phyloP scores from a whole-genome alignment of 768 basidiomycete genomes.

The Neoboletus magnificus region DNA sequence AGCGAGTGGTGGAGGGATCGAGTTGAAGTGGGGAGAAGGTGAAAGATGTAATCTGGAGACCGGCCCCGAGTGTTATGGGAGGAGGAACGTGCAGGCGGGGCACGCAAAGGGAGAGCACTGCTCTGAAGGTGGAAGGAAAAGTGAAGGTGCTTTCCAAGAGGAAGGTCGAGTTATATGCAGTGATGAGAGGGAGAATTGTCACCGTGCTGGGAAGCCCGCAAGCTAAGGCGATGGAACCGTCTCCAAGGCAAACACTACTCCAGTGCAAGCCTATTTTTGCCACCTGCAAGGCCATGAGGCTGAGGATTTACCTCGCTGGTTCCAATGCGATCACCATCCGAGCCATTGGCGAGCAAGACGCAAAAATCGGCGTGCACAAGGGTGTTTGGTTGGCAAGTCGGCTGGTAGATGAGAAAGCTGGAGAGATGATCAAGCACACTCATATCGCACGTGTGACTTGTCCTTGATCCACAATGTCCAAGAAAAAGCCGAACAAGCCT shows the following conservation, averaged over 20 bases:
- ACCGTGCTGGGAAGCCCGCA: neutral
- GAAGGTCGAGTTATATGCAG: neutral
- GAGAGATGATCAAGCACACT: too few relatives aligned
- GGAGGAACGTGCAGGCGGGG: neutral
- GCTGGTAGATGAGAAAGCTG: too few relatives aligned
- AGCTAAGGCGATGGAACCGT: neutral
- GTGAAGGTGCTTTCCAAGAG: too few relatives aligned
- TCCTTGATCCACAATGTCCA: slow-evolving; percentile 26
- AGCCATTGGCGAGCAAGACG: neutral
- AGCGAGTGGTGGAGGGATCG: neutral
- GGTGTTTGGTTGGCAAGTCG: too few relatives aligned
- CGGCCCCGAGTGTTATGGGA: neutral
- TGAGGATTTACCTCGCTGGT: too few relatives aligned
- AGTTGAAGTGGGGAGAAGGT: neutral
- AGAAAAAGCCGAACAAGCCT: slow-evolving; percentile 25
- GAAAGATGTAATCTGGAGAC: slow-evolving; percentile 18
- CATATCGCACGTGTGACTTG: neutral
- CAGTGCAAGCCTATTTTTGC: neutral
- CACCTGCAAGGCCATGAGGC: neutral
- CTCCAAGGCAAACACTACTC: neutral
- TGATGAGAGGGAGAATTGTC: neutral
- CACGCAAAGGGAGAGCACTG: neutral
- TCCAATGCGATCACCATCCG: too few relatives aligned
- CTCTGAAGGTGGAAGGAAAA: neutral
- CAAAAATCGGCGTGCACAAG: too few relatives aligned